Evolutionary conservation across 176 grass and related monocot genomes (phyloP).

Genomic region (Saccharum officinarum): DNA sequence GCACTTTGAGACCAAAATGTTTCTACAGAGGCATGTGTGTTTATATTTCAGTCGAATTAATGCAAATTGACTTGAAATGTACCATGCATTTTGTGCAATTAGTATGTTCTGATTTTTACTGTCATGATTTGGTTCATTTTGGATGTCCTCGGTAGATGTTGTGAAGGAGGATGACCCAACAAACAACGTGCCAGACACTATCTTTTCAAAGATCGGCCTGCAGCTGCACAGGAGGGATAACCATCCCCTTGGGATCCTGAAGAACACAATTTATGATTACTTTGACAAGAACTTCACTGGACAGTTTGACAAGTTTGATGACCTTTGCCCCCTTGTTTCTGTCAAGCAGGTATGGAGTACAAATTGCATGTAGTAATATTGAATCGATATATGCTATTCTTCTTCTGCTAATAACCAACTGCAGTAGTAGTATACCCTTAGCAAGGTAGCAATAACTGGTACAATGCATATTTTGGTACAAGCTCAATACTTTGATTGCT

Average conservation of each 20-base stretch:
- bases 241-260: slow-evolving; percentile 90
- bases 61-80: neutral
- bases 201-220: slow-evolving; percentile 83
- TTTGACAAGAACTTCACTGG: slow-evolving; percentile 69
- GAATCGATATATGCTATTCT: neutral
- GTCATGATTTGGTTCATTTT: neutral
- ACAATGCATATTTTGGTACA: neutral
- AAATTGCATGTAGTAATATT: neutral
- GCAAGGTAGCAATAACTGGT: neutral
- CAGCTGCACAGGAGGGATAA: slow-evolving; percentile 90
- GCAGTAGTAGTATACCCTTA: neutral
- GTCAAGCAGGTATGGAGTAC: slow-evolving; percentile 65
- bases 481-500: neutral
- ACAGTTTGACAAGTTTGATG: slow-evolving; percentile 85
- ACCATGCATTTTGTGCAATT: neutral
- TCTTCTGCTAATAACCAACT: neutral
- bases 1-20: neutral
- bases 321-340: slow-evolving; percentile 92
- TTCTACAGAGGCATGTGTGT: neutral
- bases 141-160: slow-evolving; percentile 53
- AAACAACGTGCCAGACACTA: slow-evolving; percentile 84
- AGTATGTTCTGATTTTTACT: slow-evolving; percentile 4
- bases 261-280: slow-evolving; percentile 83
- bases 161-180: slow-evolving; percentile 84
- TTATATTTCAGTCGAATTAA: neutral